These are phyloP conservation scores for Tanozyma kutaoensis DNA, from an alignment of 805 yeast species.

Conservation along the genomic window DNA sequence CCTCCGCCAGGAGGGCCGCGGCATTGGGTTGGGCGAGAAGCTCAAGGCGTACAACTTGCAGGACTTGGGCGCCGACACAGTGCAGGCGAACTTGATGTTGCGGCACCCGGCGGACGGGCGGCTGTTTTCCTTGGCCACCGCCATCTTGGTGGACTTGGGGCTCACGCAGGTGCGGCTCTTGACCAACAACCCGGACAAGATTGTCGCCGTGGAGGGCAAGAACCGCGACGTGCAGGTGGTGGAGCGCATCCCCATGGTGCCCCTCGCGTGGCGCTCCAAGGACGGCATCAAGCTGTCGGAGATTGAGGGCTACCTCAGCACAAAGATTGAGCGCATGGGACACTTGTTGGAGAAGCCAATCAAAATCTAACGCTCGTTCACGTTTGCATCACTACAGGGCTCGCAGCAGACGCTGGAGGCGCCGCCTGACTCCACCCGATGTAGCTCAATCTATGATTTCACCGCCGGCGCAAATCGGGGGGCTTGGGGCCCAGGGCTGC, in stretches of 20 bases:
- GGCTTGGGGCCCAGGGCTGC: too few species aligned
- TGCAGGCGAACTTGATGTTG: conserved; percentile 82
- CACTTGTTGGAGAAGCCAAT: conserved; percentile 75
- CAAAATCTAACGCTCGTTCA: too few species aligned
- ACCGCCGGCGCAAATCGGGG: too few species aligned
- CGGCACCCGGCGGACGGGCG: conserved; percentile 99
- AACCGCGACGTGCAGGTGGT: conserved; percentile 60
- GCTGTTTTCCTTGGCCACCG: conserved; percentile 85
- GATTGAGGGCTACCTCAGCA: conserved; percentile 84
- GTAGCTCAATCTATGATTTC: too few species aligned
- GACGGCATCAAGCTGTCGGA: conserved; percentile 73
- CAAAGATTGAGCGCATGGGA: conserved; percentile 96
- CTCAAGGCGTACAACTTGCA: conserved; percentile 93
- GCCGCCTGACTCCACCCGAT: too few species aligned
- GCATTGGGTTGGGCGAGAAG: conserved; percentile 96
- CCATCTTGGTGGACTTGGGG: conserved; percentile 77
- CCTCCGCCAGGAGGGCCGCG: conserved; percentile 95
- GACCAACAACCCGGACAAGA: conserved; percentile 95
- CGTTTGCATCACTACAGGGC: too few species aligned
- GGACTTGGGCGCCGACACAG: conserved; percentile 97
- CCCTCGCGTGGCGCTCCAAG: conserved; percentile 66
- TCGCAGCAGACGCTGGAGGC: too few species aligned
- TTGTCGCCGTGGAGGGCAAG: conserved; percentile 86
- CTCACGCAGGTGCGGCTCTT: conserved; percentile 57
- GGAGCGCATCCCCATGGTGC: conserved; percentile 94